Evolutionary conservation across 2,329 filamentous ascomycete species (phyloP).

Genomic region (Penicillium frequentans): DNA sequence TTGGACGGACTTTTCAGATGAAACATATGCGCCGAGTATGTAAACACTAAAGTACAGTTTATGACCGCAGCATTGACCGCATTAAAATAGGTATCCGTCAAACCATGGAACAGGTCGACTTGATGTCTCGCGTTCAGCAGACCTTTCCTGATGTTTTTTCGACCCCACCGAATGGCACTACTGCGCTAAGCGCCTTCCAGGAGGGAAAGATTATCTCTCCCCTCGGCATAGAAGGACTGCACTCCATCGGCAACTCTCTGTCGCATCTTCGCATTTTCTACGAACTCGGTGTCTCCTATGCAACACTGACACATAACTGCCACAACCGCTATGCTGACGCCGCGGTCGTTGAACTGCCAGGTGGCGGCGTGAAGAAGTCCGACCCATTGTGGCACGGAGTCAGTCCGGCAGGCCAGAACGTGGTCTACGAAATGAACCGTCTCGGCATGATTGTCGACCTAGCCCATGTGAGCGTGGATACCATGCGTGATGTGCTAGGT

Average conservation of each 20-base stretch:
- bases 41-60: neutral
- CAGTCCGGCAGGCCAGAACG: constrained; percentile 64
- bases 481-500: constrained; percentile 79
- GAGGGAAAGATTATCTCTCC: constrained; percentile 70
- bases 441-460: constrained; percentile 82
- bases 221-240: constrained; percentile 80
- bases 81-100: constrained; percentile 27
- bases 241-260: constrained; percentile 82
- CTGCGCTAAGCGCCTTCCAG: constrained; percentile 62
- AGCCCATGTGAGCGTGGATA: constrained; percentile 74
- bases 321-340: constrained; percentile 89
- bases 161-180: constrained; percentile 56
- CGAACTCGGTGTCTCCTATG: constrained; percentile 78
- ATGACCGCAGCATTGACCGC: neutral
- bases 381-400: constrained; percentile 60
- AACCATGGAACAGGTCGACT: constrained; percentile 39
- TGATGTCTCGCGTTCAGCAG: constrained; percentile 35
- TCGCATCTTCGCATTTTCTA: constrained; percentile 71
- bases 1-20: constrained; percentile 70
- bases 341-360: constrained; percentile 55
- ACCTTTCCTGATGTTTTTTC: constrained; percentile 52
- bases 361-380: constrained; percentile 39
- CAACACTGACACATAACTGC: constrained; percentile 89
- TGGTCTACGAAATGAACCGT: constrained; percentile 89
- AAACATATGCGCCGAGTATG: constrained; percentile 66